Evolutionary conservation across 2,329 filamentous ascomycete species (phyloP).

Genomic region (Gnomoniopsis sp.): DNA sequence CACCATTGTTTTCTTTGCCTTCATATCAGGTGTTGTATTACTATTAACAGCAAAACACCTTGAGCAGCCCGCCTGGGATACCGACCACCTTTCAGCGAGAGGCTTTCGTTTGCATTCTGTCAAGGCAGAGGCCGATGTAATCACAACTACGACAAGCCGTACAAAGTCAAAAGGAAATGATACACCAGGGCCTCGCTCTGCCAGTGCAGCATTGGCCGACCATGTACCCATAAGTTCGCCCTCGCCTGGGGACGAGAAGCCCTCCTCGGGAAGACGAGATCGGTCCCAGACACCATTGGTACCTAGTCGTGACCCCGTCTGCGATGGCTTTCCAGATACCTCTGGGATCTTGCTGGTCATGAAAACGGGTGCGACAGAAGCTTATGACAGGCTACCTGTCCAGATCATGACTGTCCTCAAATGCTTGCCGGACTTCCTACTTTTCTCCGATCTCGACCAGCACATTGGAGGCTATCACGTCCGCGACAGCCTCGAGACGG

Average conservation of each 20-base stretch:
- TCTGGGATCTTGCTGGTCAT: slow-evolving; percentile 49
- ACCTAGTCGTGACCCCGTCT: slow-evolving; percentile 16
- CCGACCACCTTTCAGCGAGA: slow-evolving; percentile 24
- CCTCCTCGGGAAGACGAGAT: slow-evolving; percentile 34
- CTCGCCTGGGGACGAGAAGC: slow-evolving; percentile 17
- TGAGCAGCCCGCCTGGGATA: slow-evolving; percentile 27
- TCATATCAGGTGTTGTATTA: slow-evolving; percentile 28
- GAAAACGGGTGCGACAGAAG: slow-evolving; percentile 58
- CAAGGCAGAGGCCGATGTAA: background rate
- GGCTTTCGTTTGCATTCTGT: slow-evolving; percentile 17
- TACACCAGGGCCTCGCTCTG: background rate
- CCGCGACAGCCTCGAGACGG: slow-evolving; percentile 43
- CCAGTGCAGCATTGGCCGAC: background rate
- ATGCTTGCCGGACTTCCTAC: slow-evolving; percentile 51
- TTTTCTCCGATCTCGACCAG: slow-evolving; percentile 57
- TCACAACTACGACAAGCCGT: background rate
- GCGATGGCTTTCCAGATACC: slow-evolving; percentile 38
- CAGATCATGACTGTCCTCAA: slow-evolving; percentile 52
- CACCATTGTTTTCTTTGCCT: slow-evolving; percentile 24
- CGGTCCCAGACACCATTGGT: background rate
- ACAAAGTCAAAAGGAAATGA: background rate
- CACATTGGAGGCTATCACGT: slow-evolving; percentile 41
- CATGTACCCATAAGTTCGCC: background rate
- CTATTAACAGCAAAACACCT: slow-evolving; percentile 32
- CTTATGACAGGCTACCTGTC: slow-evolving; percentile 50